Evolutionary conservation across 306 rosid species (phyloP), one percentile per base, ranked within the genome.

Genomic region (Vigna nakashimae): DNA sequence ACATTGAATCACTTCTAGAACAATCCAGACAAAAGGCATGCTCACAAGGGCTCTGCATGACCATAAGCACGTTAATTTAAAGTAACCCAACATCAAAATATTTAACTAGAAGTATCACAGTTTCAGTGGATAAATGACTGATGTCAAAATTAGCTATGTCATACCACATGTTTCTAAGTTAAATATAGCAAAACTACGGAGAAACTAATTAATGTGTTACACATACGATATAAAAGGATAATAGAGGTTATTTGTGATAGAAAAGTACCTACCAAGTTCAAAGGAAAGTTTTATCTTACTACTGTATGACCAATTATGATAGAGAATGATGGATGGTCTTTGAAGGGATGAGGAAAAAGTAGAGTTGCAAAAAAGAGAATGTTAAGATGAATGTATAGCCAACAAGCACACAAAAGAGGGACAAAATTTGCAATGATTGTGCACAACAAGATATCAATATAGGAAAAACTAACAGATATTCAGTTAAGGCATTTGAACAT

Each of bases 41-140:
- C 76, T 96, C 99, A 75, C 99, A 96, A 71, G 99, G 98, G 83
- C 91, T 90, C 99, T 96, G 94, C 94, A 91, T 88, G 76, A 79
- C 51, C 68, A 74, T 30, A 77, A 83, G 36, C 74, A 13, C 15
- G 48, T 84, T 48, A 85, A 65, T 70, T 43, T 32, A 64, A 43
- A 36, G 80, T 4, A 73, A 67, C 18, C 66, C 28, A 63, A 68
- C 72, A 67, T 46, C 38, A 51, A 74, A 63, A 49, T 55, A 71
- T 53, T 18, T 11, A 80, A 79, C 51, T 36, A 40, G 51, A 76
- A 82, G 69, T 28, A 17, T 71, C 52, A 76, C 45, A 66, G 45
- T 22, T 49, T 17, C 76, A 53, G 30, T 28, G 17, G 6, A 30
- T 30, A 60, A 60, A 59, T 26, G 40, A 26, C 65, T 12, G 65